Base-by-base conservation (phyloP, 257 asterid species). In the Echites panduratus region DNA sequence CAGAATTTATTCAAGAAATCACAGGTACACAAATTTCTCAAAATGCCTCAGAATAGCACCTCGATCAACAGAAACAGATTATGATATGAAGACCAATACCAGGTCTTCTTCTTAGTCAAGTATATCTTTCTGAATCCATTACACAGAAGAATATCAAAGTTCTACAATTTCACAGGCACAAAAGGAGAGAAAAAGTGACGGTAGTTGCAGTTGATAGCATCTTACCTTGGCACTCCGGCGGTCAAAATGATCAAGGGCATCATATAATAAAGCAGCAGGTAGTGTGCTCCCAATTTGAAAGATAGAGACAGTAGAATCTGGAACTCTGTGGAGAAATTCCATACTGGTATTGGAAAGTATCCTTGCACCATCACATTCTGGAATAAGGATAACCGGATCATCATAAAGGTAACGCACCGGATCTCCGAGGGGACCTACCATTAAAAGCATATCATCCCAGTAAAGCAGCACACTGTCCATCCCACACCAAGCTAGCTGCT, bases 401-500 rank as follows among this genome's bases (percentile, higher is more conserved):
- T 92, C 98, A 80, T 88, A 95, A 72, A 95, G 80, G 87, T 92
- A 95, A 43, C 91, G 89, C 40, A 95, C 92, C 24, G 96, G 97
- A 63, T 95, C 97, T 4, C 89, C 98, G 80, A 77, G 84, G 59
- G 99, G 99, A 71, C 97, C 97, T 73, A 92, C 97, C 99, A 95
- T 95, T 73, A 95, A 70, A 77, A 95, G 85, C 90, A 89, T 89
- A 83, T 95, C 99, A 79, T 95, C 98, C 98, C 96, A 92, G 81
- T 89, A 89, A 49, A 90, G 93, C 77, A 95, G 83, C 68, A 95
- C 90, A 74, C 96, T 90, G 76, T 95, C 98, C 96, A 89, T 80
- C 75, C 99, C 98, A 70, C 98, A 92, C 98, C 99, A 95, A 79
- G 94, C 95, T 77, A 95, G 82, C 82, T 95, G 99, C 75, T 87